Evolutionary conservation across 2,329 filamentous ascomycete species (phyloP).

Genomic region (Penicillium paneum): DNA sequence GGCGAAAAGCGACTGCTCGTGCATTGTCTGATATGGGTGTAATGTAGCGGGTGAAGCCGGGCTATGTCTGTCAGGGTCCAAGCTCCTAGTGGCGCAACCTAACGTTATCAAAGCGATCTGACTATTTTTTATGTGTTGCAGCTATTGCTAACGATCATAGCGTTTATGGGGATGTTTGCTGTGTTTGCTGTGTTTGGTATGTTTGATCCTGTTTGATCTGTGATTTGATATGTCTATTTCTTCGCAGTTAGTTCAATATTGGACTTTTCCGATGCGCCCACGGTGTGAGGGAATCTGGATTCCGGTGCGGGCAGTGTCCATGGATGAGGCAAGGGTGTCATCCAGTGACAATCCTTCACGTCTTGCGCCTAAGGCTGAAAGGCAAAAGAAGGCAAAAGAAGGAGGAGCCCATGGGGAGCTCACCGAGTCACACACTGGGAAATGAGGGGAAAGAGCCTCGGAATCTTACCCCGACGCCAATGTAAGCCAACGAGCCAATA

Average conservation of each 20-base stretch:
- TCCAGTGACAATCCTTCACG: not conserved
- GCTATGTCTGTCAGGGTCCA: conserved; percentile 22
- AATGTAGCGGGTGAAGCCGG: conserved; percentile 20
- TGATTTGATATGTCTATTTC: not conserved
- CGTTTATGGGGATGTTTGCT: no score
- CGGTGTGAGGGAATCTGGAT: not conserved
- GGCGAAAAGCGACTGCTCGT: conserved; percentile 61
- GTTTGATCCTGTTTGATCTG: not conserved
- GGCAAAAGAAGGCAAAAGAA: not conserved
- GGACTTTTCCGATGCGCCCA: not conserved
- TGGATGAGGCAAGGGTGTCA: not conserved
- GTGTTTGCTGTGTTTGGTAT: not conserved
- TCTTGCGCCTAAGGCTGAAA: not conserved
- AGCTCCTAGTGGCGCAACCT: conserved; percentile 16
- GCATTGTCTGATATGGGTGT: conserved; percentile 40
- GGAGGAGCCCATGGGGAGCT: conserved; percentile 4
- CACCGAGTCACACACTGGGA: conserved; percentile 27
- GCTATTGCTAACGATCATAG: conserved; percentile 11
- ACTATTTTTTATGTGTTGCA: conserved; percentile 15
- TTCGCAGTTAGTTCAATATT: not conserved
- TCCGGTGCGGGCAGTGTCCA: not conserved
- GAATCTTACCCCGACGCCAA: not conserved
- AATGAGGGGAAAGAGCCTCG: conserved; percentile 20
- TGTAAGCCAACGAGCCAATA: no score
- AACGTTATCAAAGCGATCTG: conserved; percentile 6